phyloP scores from a whole-genome alignment of 2,329 filamentous ascomycete genomes.

The Paramyrothecium sp. region DNA sequence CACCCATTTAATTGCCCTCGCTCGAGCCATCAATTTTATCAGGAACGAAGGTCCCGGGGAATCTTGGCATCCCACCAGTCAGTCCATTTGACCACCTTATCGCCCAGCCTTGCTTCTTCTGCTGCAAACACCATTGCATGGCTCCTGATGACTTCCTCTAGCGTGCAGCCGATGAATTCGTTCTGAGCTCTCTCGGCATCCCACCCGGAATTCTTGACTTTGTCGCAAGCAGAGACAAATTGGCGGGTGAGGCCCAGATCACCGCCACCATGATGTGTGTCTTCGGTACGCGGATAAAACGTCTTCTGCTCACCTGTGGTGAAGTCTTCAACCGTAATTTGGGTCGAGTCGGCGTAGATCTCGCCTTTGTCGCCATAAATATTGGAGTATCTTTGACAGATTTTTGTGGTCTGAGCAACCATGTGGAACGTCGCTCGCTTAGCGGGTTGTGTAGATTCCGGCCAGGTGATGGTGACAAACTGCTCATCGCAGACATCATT shows the following conservation, averaged over 20 bases:
- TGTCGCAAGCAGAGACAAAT: constrained; percentile 79
- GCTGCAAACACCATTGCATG: constrained; percentile 94
- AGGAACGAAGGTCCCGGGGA: neutral
- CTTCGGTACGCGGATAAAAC: constrained; percentile 28
- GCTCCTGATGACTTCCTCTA: constrained; percentile 85
- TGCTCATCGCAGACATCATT: constrained; percentile 96
- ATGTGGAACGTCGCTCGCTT: constrained; percentile 93
- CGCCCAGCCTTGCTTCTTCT: constrained; percentile 74
- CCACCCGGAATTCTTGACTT: constrained; percentile 71
- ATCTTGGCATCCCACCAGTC: constrained; percentile 66
- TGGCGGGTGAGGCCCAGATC: constrained; percentile 66
- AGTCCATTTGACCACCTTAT: constrained; percentile 71
- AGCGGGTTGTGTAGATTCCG: constrained; percentile 63
- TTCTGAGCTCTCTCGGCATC: constrained; percentile 69
- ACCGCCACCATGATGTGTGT: constrained; percentile 38
- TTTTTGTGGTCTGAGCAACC: constrained; percentile 84
- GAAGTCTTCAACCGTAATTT: constrained; percentile 70
- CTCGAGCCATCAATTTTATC: neutral
- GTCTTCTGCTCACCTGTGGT: constrained; percentile 29
- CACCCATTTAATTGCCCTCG: neutral
- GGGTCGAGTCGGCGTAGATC: constrained; percentile 77
- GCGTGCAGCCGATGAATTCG: constrained; percentile 73
- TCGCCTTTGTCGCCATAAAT: constrained; percentile 88
- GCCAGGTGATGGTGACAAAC: constrained; percentile 83
- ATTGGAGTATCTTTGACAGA: constrained; percentile 81